These are phyloP conservation scores for Anaeromyces robustus DNA, from an alignment of 192 early-diverging fungal species.

Conservation along the genomic window DNA sequence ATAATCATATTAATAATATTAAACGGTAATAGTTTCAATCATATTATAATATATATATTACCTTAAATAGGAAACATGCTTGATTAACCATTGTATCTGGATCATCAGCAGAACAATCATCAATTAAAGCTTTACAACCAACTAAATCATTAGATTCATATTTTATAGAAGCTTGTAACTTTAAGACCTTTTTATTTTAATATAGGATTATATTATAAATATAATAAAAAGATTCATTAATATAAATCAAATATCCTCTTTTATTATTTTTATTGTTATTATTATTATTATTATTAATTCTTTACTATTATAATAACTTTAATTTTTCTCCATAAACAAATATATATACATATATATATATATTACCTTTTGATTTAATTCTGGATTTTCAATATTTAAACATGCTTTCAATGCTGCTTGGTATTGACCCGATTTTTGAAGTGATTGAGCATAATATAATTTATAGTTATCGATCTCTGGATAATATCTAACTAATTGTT, in stretches of 20 bases:
- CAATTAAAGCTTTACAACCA: slow-evolving; percentile 33
- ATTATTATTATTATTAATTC: too few relatives aligned
- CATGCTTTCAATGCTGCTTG: slow-evolving; percentile 31
- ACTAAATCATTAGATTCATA: slow-evolving; percentile 34
- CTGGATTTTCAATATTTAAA: slow-evolving; percentile 21
- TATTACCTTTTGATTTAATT: slow-evolving; percentile 21
- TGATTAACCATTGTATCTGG: slow-evolving; percentile 37
- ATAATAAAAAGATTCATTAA: not conserved
- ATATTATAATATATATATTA: too few relatives aligned
- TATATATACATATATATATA: too few relatives aligned
- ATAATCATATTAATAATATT: not conserved
- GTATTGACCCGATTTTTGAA: slow-evolving; percentile 39
- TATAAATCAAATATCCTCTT: not conserved
- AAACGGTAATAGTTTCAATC: too few relatives aligned
- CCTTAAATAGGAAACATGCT: slow-evolving; percentile 38
- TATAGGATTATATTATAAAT: not conserved
- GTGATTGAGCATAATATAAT: slow-evolving; percentile 34
- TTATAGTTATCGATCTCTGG: slow-evolving; percentile 34
- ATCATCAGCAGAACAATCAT: slow-evolving; percentile 27
- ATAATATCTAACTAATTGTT: slow-evolving; percentile 26
- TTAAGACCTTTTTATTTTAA: slow-evolving; percentile 23
- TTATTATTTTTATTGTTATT: too few relatives aligned
- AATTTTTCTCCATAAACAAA: too few relatives aligned
- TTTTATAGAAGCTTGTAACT: slow-evolving; percentile 42
- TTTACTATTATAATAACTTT: too few relatives aligned